Conservation (phyloP, 2,329 filamentous ascomycete genomes). For the Colletotrichum euphorbiae region DNA sequence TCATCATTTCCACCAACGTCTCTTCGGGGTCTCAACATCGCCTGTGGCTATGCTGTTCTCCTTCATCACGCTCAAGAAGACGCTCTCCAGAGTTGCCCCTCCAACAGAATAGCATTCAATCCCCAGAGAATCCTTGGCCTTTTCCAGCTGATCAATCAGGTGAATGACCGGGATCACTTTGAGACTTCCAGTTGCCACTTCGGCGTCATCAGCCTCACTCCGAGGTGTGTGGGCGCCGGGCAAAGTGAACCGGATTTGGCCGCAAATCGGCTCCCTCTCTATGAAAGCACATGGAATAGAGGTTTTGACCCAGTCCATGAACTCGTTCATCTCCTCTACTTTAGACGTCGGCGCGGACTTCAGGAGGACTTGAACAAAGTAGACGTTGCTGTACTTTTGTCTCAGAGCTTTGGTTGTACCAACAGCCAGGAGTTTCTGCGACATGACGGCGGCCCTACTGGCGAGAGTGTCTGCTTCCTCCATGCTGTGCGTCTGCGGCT, state of each 20-base stretch:
- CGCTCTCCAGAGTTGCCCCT: slow-evolving; percentile 75
- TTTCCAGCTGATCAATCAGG: neutral
- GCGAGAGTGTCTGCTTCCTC: slow-evolving; percentile 84
- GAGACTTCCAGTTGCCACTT: slow-evolving; percentile 64
- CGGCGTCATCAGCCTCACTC: neutral
- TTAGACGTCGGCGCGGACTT: slow-evolving; percentile 67
- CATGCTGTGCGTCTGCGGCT: slow-evolving; percentile 75
- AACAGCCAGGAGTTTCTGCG: slow-evolving; percentile 64
- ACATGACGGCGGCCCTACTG: slow-evolving; percentile 49
- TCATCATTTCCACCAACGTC: neutral
- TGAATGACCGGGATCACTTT: neutral
- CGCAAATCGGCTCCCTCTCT: slow-evolving; percentile 70
- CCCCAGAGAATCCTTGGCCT: neutral
- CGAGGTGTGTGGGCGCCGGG: neutral
- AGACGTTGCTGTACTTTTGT: slow-evolving; percentile 69
- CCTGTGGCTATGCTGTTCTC: slow-evolving; percentile 62
- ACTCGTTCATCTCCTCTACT: slow-evolving; percentile 64
- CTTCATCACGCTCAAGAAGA: slow-evolving; percentile 75
- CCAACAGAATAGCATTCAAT: slow-evolving; percentile 63
- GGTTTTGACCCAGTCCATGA: slow-evolving; percentile 65
- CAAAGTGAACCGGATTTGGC: slow-evolving; percentile 66
- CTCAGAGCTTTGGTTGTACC: slow-evolving; percentile 70
- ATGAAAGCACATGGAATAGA: slow-evolving; percentile 66
- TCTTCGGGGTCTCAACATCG: neutral
- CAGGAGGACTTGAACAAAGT: slow-evolving; percentile 73